phyloP scores from a whole-genome alignment of 1,284 basidiomycete genomes.

The Pulveroboletus sp. region DNA sequence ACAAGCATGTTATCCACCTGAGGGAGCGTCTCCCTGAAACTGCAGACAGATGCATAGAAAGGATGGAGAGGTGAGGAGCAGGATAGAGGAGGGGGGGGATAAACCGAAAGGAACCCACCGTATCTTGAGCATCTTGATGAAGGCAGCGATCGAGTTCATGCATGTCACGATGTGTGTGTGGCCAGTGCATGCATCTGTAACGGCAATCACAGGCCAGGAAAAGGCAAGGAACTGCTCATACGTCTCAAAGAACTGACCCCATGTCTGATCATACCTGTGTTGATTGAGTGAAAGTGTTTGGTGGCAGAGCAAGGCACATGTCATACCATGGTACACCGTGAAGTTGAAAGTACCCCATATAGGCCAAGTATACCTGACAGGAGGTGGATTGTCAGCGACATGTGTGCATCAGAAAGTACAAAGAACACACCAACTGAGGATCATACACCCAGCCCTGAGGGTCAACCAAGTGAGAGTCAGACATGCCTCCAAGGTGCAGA shows the following conservation, averaged over 20 bases:
- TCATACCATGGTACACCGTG: slow-evolving; percentile 69
- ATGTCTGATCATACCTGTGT: slow-evolving; percentile 72
- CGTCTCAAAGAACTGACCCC: slow-evolving; percentile 77
- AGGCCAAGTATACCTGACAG: slow-evolving; percentile 73
- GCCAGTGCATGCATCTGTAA: slow-evolving; percentile 72
- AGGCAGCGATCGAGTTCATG: slow-evolving; percentile 63
- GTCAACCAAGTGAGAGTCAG: slow-evolving; percentile 70
- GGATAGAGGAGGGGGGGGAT: background rate
- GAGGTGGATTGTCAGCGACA: background rate
- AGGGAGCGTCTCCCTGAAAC: slow-evolving; percentile 71
- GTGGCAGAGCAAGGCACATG: background rate
- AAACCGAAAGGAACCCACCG: slow-evolving; percentile 39
- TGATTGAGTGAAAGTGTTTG: background rate
- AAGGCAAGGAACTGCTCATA: slow-evolving; percentile 83
- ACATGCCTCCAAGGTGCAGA: slow-evolving; percentile 37
- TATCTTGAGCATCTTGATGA: slow-evolving; percentile 77
- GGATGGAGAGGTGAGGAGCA: background rate
- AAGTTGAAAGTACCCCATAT: slow-evolving; percentile 79
- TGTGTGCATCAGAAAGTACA: too few species aligned
- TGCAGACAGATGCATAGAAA: background rate
- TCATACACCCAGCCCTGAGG: slow-evolving; percentile 81
- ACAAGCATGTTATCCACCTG: slow-evolving; percentile 65
- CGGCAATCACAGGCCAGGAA: slow-evolving; percentile 81
- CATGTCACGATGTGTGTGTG: slow-evolving; percentile 78
- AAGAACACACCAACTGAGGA: slow-evolving; percentile 65